Base-by-base conservation (phyloP, 108 stramenopile species). In the Fistulifera pelliculosa region DNA sequence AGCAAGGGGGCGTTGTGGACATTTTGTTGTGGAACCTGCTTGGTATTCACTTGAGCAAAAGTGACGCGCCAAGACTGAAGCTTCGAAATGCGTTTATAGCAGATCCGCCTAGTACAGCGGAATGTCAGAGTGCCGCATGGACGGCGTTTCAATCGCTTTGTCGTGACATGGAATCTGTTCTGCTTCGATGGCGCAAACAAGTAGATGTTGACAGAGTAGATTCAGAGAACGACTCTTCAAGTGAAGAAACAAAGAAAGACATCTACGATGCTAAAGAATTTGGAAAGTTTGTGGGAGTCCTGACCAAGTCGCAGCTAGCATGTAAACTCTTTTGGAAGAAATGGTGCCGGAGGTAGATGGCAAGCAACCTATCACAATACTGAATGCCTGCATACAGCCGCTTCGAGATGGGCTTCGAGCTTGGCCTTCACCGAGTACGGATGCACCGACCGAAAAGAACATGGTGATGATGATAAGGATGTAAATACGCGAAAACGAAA, bases 1-100 rank as follows among this genome's bases (percentile, higher is more conserved):
- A n/a, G 5, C 7, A 17, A 48, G 50, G 11, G 23, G 5, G 3
- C 50, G 21, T 1, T 22, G 41, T 43, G 16, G 41, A 43, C 26
- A 16, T 5, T 11, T 5, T 57, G 21, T 43, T 57, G 40, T 57
- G 56, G 56, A 57, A 57, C 24, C 14, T 57, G 41, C 2, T 57
- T 41, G 56, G 42, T 1, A 44, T 57, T 13, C 18, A 43, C 3
- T 26, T 57, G 40, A 17, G 41, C 16, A 18, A 23, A 24, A 23
- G 42, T 40, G 41, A 42, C 5, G 31, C 31, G 8, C 31, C 31
- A 8, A 35, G 3, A 35, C 8, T 35, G 31, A 35, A 35, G 31
- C 31, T 35, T 35, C 31, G 31, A 6, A 35, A 35, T 8, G 3
- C 31, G 6, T 3, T 35, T 8, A 35, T 35, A 35, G 31, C 31